Percentiles rank a stretch among this genome's conserved stretches.
phyloP scores from a whole-genome alignment of 2,329 filamentous ascomycete genomes.

The Paracoccidioides lutzii region DNA sequence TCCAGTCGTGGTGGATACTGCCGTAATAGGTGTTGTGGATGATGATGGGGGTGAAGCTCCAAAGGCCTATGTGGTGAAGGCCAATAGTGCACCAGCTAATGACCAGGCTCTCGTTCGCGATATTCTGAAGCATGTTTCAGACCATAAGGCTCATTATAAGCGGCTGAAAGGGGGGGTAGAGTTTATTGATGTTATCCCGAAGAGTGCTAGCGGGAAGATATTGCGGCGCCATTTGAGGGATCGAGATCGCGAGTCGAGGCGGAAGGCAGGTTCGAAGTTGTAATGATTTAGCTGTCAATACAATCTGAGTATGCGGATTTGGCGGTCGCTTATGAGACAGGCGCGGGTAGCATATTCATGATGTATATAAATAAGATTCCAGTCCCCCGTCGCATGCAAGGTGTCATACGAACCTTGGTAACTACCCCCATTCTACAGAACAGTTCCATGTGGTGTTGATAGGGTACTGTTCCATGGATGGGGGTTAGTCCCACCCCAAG shows the following conservation, averaged over 20 bases:
- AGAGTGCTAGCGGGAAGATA: constrained; percentile 38
- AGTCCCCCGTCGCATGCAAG: background rate
- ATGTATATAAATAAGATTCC: background rate
- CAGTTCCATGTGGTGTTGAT: background rate
- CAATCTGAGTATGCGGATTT: background rate
- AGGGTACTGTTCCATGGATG: background rate
- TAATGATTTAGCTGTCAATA: background rate
- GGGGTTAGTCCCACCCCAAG: background rate
- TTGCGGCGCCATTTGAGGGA: constrained; percentile 33
- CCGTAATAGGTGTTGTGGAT: constrained; percentile 40
- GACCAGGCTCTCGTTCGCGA: constrained; percentile 12
- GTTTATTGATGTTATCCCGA: constrained; percentile 34
- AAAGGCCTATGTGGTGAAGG: constrained; percentile 47
- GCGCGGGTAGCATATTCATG: too few species aligned
- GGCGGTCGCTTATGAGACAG: background rate
- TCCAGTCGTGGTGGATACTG: constrained; percentile 30
- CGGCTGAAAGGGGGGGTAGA: constrained; percentile 32
- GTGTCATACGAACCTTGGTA: too few species aligned
- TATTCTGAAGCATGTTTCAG: constrained; percentile 21
- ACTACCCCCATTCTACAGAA: background rate
- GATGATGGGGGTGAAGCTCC: constrained; percentile 49
- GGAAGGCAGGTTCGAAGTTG: constrained; percentile 5
- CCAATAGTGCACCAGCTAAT: constrained; percentile 17
- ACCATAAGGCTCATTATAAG: constrained; percentile 30
- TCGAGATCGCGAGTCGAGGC: constrained; percentile 10